Evolutionary conservation across 306 rosid genomes (phyloP), one percentile per base, ranked within the genome.

Genomic region (Cicer chorassanicum): DNA sequence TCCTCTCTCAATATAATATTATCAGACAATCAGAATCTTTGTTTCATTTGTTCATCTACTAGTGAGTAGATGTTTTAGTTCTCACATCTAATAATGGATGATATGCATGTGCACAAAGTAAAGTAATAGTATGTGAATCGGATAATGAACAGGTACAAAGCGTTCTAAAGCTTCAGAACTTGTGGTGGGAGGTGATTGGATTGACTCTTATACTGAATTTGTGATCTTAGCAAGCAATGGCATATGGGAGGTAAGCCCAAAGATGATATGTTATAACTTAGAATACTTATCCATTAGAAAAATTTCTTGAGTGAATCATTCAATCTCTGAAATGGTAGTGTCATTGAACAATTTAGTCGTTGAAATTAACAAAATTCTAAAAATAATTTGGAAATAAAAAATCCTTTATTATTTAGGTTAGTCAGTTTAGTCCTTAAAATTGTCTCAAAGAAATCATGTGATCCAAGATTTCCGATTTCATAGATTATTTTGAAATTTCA

Each of bases 221-320:
- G 72, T 93, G 56, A 86, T 93, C 73, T 78, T 93, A 53, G 98
- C 89, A 73, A 91, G 92, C 86, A 53, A 21, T 50, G 98, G 93
- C 64, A 88, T 93, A 78, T 93, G 97, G 98, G 92, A 93, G 91
- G 98, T 89, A 86, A 74, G 73, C 62, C 59, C 1, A 13, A 56
- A 12, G 29, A 65, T 38, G 11, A 48, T 29, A 66, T 13, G 24
- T 74, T 60, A 29, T 44, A 34, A 73, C 43, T 44, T 24, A 34
- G 46, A 42, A 72, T 72, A 8, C 39, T 4, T 56, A 42, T 29
- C 46, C 46, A 73, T 72, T 72, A 6, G 7, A 38, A 38, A 60
- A 13, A 12, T 34, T 59, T 34, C 44, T 55, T 19, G 13, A 54
- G 36, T 18, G 18, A 50, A 50, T 2, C 56, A 50, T 6, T 50